Evolutionary conservation across 257 asterid genomes (phyloP).

Genomic region (Scutellaria galericulata): DNA sequence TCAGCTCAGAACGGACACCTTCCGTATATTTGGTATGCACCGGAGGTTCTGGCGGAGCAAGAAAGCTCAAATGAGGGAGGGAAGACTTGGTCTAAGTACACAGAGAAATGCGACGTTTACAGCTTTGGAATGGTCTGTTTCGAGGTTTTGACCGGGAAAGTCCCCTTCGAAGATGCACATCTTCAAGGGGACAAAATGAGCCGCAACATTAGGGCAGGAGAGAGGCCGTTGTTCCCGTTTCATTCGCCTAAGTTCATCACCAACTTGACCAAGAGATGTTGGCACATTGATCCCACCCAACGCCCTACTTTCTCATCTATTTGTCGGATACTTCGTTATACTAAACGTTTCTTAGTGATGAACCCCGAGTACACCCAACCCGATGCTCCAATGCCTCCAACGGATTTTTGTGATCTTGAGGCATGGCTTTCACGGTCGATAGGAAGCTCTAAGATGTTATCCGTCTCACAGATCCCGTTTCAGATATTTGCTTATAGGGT

Average conservation of each 20-base stretch:
- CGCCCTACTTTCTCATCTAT: constrained; percentile 55
- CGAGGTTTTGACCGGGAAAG: constrained; percentile 83
- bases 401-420: constrained; percentile 54
- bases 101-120: constrained; percentile 79
- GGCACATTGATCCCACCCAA: constrained; percentile 53
- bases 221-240: constrained; percentile 88
- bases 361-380: constrained; percentile 59
- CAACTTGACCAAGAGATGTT: constrained; percentile 52
- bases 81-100: constrained; percentile 41
- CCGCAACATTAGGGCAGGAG: constrained; percentile 81
- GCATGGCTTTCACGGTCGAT: constrained; percentile 34
- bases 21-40: constrained; percentile 75
- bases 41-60: constrained; percentile 76
- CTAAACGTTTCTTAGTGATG: constrained; percentile 56
- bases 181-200: constrained; percentile 92
- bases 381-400: constrained; percentile 61
- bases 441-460: constrained; percentile 27
- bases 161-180: constrained; percentile 86
- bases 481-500: constrained; percentile 77
- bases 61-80: constrained; percentile 41
- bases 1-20: constrained; percentile 35
- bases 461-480: constrained; percentile 63
- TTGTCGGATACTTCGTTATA: constrained; percentile 74
- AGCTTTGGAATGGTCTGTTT: constrained; percentile 93
- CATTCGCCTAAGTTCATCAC: constrained; percentile 67